phyloP scores from a whole-genome alignment of 2,329 filamentous ascomycete genomes.

The Colletotrichum magnum region DNA sequence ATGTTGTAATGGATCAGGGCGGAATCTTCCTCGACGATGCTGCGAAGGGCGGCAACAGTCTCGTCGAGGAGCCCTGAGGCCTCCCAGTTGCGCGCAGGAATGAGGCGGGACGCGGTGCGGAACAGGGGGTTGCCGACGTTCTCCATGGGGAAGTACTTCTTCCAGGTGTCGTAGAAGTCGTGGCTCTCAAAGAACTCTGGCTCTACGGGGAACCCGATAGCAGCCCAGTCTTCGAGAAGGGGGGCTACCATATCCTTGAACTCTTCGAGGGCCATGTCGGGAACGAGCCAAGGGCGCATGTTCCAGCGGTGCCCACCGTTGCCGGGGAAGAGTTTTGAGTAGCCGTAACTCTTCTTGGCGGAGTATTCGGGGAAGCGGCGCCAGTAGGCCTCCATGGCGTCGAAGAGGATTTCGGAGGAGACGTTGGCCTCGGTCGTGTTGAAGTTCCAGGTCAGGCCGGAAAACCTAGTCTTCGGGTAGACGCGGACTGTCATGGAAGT shows the following conservation, averaged over 20 bases:
- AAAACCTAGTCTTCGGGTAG: conserved; percentile 51
- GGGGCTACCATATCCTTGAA: conserved; percentile 51
- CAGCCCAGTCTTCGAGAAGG: conserved; percentile 47
- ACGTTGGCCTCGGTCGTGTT: conserved; percentile 46
- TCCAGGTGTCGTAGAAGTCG: conserved; percentile 54
- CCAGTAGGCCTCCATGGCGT: conserved; percentile 51
- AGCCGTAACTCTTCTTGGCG: conserved; percentile 47
- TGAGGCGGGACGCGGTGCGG: conserved; percentile 55
- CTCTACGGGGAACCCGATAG: conserved; percentile 48
- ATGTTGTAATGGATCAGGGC: conserved; percentile 43
- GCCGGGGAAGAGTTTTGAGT: conserved; percentile 41
- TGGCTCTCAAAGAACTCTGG: conserved; percentile 52
- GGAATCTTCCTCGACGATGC: conserved; percentile 43
- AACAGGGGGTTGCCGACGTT: conserved; percentile 44
- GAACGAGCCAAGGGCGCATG: conserved; percentile 54
- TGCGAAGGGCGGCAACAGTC: conserved; percentile 47
- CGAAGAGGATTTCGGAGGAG: conserved; percentile 49
- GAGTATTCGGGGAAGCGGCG: conserved; percentile 48
- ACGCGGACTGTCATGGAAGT: conserved; percentile 54
- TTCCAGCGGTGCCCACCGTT: conserved; percentile 46
- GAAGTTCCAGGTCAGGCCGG: conserved; percentile 50
- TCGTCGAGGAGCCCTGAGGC: conserved; percentile 42
- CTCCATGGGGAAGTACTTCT: conserved; percentile 56
- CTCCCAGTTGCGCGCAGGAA: conserved; percentile 55
- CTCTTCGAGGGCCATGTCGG: conserved; percentile 50